These are phyloP conservation scores for Lumnitzera littorea DNA, from an alignment of 345 rosid genomes.

Conservation along the genomic window DNA sequence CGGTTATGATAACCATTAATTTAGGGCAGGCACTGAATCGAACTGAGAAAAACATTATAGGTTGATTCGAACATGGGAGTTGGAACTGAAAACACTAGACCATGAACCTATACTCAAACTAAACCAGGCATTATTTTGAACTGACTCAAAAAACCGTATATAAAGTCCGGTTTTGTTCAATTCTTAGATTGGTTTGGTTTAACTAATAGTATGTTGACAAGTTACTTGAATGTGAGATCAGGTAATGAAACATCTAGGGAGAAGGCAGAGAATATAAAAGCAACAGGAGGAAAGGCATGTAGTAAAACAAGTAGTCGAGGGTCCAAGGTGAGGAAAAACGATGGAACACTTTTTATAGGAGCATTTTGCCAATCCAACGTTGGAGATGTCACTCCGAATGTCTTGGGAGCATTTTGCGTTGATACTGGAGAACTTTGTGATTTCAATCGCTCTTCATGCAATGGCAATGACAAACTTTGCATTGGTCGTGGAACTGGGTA, in stretches of 20 bases:
- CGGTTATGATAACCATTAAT: no score
- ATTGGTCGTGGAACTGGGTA: conserved; percentile 61
- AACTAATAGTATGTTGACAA: background rate
- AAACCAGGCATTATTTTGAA: no score
- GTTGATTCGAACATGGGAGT: no score
- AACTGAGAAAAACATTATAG: no score
- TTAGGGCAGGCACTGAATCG: no score
- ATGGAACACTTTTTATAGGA: conserved; percentile 37
- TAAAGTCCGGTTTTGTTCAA: no score
- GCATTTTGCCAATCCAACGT: conserved; percentile 61
- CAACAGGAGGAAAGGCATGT: conserved; percentile 42
- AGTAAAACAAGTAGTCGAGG: conserved; percentile 34
- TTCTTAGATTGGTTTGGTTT: no score
- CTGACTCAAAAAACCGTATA: no score
- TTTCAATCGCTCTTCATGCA: conserved; percentile 54
- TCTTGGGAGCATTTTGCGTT: conserved; percentile 49
- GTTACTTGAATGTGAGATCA: background rate
- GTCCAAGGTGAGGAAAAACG: conserved; percentile 45
- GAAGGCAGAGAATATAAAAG: conserved; percentile 26
- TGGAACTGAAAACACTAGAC: no score
- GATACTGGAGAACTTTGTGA: conserved; percentile 45
- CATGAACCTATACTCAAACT: no score
- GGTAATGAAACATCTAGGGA: conserved; percentile 10
- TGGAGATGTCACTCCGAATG: conserved; percentile 55
- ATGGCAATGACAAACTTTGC: conserved; percentile 43